Conservation (phyloP, 2,329 filamentous ascomycete species). For the Colletotrichum incanum region DNA sequence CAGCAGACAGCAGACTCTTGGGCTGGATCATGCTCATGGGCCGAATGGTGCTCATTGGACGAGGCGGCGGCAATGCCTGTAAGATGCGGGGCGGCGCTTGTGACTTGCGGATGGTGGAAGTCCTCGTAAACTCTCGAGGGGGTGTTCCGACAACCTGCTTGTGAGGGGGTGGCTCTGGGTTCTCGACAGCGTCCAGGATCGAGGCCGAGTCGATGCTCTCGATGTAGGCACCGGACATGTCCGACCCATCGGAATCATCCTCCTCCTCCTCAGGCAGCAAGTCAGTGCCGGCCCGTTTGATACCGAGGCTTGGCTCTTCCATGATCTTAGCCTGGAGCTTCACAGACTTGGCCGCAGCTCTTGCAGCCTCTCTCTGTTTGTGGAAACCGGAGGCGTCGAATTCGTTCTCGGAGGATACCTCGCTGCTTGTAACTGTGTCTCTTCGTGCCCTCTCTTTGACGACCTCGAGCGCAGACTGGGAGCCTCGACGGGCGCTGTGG, state of each 20-base stretch:
- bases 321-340: slow-evolving; percentile 69
- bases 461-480: slow-evolving; percentile 79
- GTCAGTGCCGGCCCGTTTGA: slow-evolving; percentile 64
- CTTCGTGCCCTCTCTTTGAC: slow-evolving; percentile 79
- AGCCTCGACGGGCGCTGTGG: slow-evolving; percentile 72
- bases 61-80: slow-evolving; percentile 78
- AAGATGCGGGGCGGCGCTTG: slow-evolving; percentile 72
- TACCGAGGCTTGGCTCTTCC: slow-evolving; percentile 61
- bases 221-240: slow-evolving; percentile 76
- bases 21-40: slow-evolving; percentile 79
- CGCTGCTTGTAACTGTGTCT: slow-evolving; percentile 86
- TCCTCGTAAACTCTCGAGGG: slow-evolving; percentile 71
- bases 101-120: slow-evolving; percentile 76
- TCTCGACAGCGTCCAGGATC: slow-evolving; percentile 76
- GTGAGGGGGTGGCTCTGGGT: slow-evolving; percentile 68
- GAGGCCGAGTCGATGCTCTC: slow-evolving; percentile 80
- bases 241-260: slow-evolving; percentile 74
- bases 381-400: slow-evolving; percentile 78
- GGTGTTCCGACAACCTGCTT: slow-evolving; percentile 76
- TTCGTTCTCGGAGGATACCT: slow-evolving; percentile 88
- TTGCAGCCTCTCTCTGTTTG: slow-evolving; percentile 73
- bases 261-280: slow-evolving; percentile 72
- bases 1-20: slow-evolving; percentile 79
- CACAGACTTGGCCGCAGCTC: slow-evolving; percentile 69
- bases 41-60: slow-evolving; percentile 75